A percentile compares a stretch with the other conserved stretches of the same genome.
Conservation (phyloP, 306 rosid species). For the Mucuna pruriens region DNA sequence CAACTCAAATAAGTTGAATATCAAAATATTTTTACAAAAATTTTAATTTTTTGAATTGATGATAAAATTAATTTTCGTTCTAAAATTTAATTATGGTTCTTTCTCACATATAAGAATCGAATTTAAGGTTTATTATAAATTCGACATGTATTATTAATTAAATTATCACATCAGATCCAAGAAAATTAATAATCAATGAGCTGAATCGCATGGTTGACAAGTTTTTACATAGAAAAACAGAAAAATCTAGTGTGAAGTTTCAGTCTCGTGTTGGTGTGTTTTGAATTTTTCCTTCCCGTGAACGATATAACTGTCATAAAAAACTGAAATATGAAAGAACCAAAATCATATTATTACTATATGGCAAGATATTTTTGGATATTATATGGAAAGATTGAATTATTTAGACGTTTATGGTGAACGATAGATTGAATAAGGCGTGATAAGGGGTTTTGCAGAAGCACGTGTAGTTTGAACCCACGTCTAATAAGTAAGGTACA, state of each 20-base stretch:
- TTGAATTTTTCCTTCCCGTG: not conserved
- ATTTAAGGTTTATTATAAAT: too few species aligned
- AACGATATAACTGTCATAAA: not conserved
- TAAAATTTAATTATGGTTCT: too few species aligned
- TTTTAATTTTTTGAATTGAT: too few species aligned
- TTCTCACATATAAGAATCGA: too few species aligned
- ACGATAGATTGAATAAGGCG: not conserved
- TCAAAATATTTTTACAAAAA: too few species aligned
- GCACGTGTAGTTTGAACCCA: conserved; percentile 43
- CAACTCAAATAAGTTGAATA: too few species aligned
- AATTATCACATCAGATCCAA: too few species aligned
- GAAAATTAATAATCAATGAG: not conserved
- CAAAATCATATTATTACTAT: not conserved
- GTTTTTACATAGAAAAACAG: too few species aligned
- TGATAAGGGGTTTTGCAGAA: not conserved
- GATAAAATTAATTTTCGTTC: too few species aligned
- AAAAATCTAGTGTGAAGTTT: too few species aligned
- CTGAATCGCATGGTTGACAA: not conserved
- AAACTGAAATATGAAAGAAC: not conserved
- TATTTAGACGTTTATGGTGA: not conserved
- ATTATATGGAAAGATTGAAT: not conserved
- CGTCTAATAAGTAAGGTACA: conserved; percentile 20
- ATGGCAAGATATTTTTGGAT: not conserved
- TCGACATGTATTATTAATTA: too few species aligned
- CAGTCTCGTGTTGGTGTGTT: not conserved